Evolutionary conservation across 2,329 filamentous ascomycete species (phyloP).

Genomic region (Trichoderma sp.): DNA sequence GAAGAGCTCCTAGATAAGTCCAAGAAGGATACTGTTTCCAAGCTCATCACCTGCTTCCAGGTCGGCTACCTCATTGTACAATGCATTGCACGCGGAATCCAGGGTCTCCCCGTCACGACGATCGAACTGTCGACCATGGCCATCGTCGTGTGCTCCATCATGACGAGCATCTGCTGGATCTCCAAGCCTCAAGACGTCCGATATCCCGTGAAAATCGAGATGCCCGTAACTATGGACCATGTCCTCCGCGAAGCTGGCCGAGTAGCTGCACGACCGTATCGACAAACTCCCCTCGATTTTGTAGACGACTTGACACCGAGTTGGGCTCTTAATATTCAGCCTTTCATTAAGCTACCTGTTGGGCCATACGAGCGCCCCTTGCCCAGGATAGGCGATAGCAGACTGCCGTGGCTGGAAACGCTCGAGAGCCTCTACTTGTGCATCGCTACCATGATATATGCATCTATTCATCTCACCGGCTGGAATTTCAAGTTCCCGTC

Average conservation of each 20-base stretch:
- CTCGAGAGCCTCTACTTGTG: background rate
- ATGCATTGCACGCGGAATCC: background rate
- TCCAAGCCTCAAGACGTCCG: background rate
- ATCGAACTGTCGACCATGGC: background rate
- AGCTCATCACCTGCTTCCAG: slow-evolving; percentile 1
- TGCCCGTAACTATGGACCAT: background rate
- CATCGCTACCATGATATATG: background rate
- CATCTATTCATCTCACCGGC: background rate
- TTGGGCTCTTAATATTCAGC: slow-evolving; percentile 4
- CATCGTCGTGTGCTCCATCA: background rate
- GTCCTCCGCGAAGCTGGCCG: background rate
- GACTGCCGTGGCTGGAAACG: background rate
- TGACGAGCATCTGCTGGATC: background rate
- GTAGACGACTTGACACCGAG: background rate
- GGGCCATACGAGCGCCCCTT: background rate
- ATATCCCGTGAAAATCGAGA: background rate
- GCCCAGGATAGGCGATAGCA: background rate
- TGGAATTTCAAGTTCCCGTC: background rate
- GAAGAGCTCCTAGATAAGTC: background rate
- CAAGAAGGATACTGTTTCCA: background rate
- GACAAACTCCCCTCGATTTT: background rate
- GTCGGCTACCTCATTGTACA: background rate
- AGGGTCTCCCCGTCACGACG: background rate
- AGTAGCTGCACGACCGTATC: background rate
- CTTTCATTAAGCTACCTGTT: background rate